A percentile compares a stretch with the other conserved stretches of the same genome.
Evolutionary conservation across 1,284 basidiomycete species (phyloP).

Genomic region (Ustilago trichophora): DNA sequence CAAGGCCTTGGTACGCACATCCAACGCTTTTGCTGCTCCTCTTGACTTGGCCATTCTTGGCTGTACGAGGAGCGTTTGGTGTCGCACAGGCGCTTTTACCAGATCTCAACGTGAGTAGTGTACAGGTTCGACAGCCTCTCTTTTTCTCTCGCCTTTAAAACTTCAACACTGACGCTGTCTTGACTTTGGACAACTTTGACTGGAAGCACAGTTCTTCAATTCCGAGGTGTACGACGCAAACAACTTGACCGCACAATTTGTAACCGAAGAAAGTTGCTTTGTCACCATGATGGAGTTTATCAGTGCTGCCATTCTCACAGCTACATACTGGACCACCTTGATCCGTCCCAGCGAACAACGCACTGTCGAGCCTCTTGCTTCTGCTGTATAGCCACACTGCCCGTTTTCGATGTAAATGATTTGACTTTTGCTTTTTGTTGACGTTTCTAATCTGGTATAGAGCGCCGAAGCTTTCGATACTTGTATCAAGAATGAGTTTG

Average conservation of each 20-base stretch:
- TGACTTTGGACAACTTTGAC: too few relatives aligned
- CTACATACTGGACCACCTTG: too few relatives aligned
- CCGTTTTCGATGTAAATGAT: too few relatives aligned
- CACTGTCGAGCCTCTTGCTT: too few relatives aligned
- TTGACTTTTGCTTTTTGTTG: too few relatives aligned
- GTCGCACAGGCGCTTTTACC: slow-evolving; percentile 22
- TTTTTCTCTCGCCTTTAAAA: neutral
- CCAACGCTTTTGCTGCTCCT: slow-evolving; percentile 27
- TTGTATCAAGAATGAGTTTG: too few relatives aligned
- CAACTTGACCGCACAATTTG: slow-evolving; percentile 16
- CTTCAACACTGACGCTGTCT: too few relatives aligned
- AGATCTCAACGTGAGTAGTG: slow-evolving; percentile 30
- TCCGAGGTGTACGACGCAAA: slow-evolving; percentile 25
- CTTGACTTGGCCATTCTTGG: slow-evolving; percentile 40
- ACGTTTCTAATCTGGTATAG: too few relatives aligned
- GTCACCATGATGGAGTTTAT: slow-evolving; percentile 45
- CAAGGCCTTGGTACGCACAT: slow-evolving; percentile 26
- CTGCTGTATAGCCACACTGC: too few relatives aligned
- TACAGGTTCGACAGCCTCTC: too few relatives aligned
- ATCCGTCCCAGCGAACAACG: too few relatives aligned
- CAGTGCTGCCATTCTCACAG: slow-evolving; percentile 27
- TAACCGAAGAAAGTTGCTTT: slow-evolving; percentile 27
- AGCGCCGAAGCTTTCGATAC: too few relatives aligned
- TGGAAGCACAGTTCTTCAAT: slow-evolving; percentile 41
- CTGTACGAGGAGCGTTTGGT: slow-evolving; percentile 42